A percentile compares a stretch with the other conserved stretches of the same genome.
These are phyloP conservation scores for Thraustotheca clavata DNA, from an alignment of 352 stramenopile genomes.

Conservation along the genomic window DNA sequence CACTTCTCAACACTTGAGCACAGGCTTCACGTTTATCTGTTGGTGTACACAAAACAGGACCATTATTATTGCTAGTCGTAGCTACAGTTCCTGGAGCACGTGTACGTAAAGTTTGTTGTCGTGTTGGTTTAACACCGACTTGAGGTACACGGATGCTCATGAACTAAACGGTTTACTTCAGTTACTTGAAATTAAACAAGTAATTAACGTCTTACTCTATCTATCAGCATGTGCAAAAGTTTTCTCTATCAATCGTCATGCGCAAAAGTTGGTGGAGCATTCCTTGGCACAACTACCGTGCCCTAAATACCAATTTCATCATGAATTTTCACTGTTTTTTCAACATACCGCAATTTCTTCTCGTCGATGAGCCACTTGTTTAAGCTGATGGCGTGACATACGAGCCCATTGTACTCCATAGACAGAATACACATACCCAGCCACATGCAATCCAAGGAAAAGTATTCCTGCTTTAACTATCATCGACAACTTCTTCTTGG, in stretches of 20 bases:
- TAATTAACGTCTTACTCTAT: too few relatives aligned
- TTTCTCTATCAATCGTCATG: too few relatives aligned
- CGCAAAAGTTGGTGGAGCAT: too few relatives aligned
- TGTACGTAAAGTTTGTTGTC: conserved; percentile 14
- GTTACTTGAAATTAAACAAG: too few relatives aligned
- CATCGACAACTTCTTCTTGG: too few relatives aligned
- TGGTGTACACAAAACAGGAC: conserved; percentile 5
- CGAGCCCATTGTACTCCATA: neutral
- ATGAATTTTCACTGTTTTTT: neutral
- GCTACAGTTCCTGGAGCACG: neutral
- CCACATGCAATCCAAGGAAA: too few relatives aligned
- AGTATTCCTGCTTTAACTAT: too few relatives aligned
- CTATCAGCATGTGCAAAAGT: too few relatives aligned
- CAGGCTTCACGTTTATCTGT: conserved; percentile 35
- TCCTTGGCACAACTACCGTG: too few relatives aligned
- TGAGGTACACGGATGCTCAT: conserved; percentile 13
- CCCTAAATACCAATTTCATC: too few relatives aligned
- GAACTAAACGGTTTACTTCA: neutral
- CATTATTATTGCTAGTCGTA: neutral
- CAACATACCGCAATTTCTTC: neutral
- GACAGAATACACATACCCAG: neutral
- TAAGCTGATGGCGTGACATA: neutral
- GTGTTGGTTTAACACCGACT: conserved; percentile 10
- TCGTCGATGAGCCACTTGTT: neutral
- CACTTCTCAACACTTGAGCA: conserved; percentile 77